Conservation (phyloP, 2,329 filamentous ascomycete genomes). For the Aspergillus fischeri region DNA sequence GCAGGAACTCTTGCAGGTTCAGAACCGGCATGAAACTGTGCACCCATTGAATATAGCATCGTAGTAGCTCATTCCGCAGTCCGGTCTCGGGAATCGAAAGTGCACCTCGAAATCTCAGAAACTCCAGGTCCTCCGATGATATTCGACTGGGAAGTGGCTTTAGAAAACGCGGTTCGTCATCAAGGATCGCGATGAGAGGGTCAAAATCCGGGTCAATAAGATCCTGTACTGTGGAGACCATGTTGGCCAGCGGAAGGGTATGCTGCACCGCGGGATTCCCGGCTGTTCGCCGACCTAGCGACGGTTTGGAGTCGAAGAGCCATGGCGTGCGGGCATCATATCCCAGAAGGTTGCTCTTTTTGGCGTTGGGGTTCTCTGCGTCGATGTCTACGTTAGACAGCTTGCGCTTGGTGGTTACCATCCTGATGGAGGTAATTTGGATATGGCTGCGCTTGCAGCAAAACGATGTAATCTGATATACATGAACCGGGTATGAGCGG, state of each 20-base stretch:
- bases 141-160: slow-evolving; percentile 72
- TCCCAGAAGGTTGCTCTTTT: slow-evolving; percentile 22
- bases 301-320: slow-evolving; percentile 24
- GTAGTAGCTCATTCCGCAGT: slow-evolving; percentile 71
- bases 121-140: slow-evolving; percentile 71
- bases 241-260: slow-evolving; percentile 33
- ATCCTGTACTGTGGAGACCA: slow-evolving; percentile 36
- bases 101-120: slow-evolving; percentile 74
- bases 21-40: slow-evolving; percentile 87
- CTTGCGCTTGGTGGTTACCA: slow-evolving; percentile 27
- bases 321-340: slow-evolving; percentile 30
- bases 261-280: slow-evolving; percentile 27
- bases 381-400: slow-evolving; percentile 17
- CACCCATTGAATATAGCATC: slow-evolving; percentile 77
- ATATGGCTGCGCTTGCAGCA: slow-evolving; percentile 13
- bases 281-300: slow-evolving; percentile 24
- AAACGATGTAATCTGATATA: neutral
- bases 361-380: slow-evolving; percentile 15
- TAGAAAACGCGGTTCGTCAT: slow-evolving; percentile 58
- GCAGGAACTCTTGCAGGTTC: slow-evolving; percentile 56
- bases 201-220: slow-evolving; percentile 38
- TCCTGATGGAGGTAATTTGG: slow-evolving; percentile 12
- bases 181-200: slow-evolving; percentile 33
- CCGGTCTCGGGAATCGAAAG: slow-evolving; percentile 64
- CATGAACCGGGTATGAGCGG: slow-evolving; percentile 2